Percentiles rank a stretch among this genome's conserved stretches.
These are phyloP conservation scores for Pterocarpus macrocarpus DNA, from an alignment of 306 rosid genomes.

Conservation along the genomic window DNA sequence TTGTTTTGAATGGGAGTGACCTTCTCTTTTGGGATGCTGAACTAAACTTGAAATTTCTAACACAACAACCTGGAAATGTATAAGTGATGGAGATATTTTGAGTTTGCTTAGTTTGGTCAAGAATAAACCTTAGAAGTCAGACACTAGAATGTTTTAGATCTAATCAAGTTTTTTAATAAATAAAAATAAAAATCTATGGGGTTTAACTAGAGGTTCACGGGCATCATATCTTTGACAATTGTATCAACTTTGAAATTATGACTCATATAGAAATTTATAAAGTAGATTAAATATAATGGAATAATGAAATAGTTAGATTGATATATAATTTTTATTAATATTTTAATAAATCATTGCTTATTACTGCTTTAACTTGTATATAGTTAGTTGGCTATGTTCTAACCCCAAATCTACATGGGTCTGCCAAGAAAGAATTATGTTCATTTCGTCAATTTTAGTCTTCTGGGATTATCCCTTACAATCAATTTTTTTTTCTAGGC, in stretches of 20 bases:
- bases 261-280: neutral
- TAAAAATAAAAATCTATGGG: neutral
- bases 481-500: too few species aligned
- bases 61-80: constrained; percentile 37
- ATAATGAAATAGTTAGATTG: too few species aligned
- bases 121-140: constrained; percentile 17
- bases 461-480: too few species aligned
- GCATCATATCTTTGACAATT: constrained; percentile 24
- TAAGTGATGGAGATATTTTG: constrained; percentile 38
- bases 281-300: too few species aligned
- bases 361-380: too few species aligned
- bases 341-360: too few species aligned
- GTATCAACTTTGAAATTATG: constrained; percentile 31
- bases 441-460: too few species aligned
- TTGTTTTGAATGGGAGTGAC: constrained; percentile 4
- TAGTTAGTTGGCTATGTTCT: too few species aligned
- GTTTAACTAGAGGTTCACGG: constrained; percentile 12
- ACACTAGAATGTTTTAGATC: constrained; percentile 13
- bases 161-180: neutral
- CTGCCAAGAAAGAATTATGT: too few species aligned
- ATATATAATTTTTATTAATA: too few species aligned
- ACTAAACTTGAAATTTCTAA: constrained; percentile 39
- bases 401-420: too few species aligned
- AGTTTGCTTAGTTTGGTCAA: constrained; percentile 20
- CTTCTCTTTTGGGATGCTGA: constrained; percentile 39